Evolutionary conservation across 345 rosid species (phyloP), one percentile per base, ranked within the genome.

Genomic region (Capsella bursapastoris): DNA sequence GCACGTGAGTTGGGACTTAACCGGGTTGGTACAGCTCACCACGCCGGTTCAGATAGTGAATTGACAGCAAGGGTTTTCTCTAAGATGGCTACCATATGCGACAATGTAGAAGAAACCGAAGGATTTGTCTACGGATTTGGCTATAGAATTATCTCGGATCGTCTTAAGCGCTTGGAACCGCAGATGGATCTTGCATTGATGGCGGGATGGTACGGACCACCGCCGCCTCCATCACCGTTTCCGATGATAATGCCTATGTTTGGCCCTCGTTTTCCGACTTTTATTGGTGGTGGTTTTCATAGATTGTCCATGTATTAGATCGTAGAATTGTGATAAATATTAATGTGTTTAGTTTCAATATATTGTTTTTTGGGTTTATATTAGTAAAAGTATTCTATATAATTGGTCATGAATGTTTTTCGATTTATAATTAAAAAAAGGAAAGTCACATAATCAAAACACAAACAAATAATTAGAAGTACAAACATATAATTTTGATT

Each of bases 1-100:
- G 72, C 72, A 0, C 1, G 15, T 1, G 66, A 48, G 2, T 0
- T 74, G 18, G 32, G 59, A n/a, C 3, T 74, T 6, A 27, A 16
- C 18, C 72, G 72, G 8, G 32, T 44, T 0, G 72, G 78, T 0
- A 14, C 15, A 3, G 72, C 78, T 2, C 72, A 74, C 6, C 59
- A 74, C 4, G 72, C 72, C 0, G 78, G 78, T 11, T 74, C 71
- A 0, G 66, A 73, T 8, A 65, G 72, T 1, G 41, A 64, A 2
- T 25, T 74, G 12, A 65, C 72, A 4, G 51, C 72, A 34, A 5
- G 32, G 0, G 51, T 45, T 6, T 74, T 65, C 15, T 5, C 15
- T 4, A 25, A 45, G 31, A 47, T 73, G 58, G n/a, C 66, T 73
- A 3, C 1, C 11, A 22, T 27, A 1, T 35, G 7, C 22, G 2